Evolutionary conservation across 768 basidiomycete genomes (phyloP).

Genomic region (Hygrophorus pudorinus): DNA sequence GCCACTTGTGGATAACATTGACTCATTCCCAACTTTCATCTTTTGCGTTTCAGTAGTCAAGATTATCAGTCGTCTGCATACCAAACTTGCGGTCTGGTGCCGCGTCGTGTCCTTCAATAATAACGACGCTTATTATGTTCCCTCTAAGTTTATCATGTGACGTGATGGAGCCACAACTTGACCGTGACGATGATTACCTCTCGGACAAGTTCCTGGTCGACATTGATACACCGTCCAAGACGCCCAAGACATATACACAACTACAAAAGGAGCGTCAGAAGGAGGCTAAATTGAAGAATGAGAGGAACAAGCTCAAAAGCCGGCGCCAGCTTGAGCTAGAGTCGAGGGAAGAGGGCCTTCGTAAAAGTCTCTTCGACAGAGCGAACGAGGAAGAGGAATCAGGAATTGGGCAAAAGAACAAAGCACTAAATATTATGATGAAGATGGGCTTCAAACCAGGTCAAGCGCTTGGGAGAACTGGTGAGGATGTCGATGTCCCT

Average conservation of each 20-base stretch:
- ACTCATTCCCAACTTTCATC: slow-evolving; percentile 1
- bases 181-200: slow-evolving; percentile 82
- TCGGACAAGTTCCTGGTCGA: slow-evolving; percentile 75
- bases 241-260: slow-evolving; percentile 59
- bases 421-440: slow-evolving; percentile 84
- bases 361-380: slow-evolving; percentile 71
- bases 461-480: slow-evolving; percentile 54
- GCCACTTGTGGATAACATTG: not conserved
- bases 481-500: slow-evolving; percentile 16
- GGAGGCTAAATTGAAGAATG: slow-evolving; percentile 52
- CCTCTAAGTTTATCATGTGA: not conserved
- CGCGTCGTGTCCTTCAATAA: slow-evolving; percentile 25
- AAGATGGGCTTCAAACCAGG: slow-evolving; percentile 91
- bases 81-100: slow-evolving; percentile 34
- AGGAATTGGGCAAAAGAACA: slow-evolving; percentile 47
- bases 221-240: slow-evolving; percentile 21
- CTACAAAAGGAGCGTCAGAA: slow-evolving; percentile 57
- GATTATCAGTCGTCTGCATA: not conserved
- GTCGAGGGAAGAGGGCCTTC: slow-evolving; percentile 66
- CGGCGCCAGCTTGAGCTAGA: slow-evolving; percentile 64
- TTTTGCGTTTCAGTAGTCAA: slow-evolving; percentile 2
- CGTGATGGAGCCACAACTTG: slow-evolving; percentile 34
- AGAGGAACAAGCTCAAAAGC: slow-evolving; percentile 54
- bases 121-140: slow-evolving; percentile 10
- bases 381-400: slow-evolving; percentile 55